phyloP scores from a whole-genome alignment of 352 stramenopile genomes.

The Pythium angustatum region DNA sequence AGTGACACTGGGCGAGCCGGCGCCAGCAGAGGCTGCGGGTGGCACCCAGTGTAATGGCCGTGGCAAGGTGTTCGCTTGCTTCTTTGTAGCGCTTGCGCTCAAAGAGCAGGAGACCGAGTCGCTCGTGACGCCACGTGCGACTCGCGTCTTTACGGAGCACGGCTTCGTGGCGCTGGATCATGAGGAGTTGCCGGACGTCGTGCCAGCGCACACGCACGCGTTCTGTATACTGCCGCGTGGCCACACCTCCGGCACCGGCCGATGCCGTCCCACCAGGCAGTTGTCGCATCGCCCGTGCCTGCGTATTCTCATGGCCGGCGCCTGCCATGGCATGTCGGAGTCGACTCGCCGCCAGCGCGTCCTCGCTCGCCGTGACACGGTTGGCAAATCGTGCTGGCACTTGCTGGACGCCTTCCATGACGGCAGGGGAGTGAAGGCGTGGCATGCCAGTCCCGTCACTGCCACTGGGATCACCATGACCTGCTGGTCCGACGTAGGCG shows the following conservation, averaged over 20 bases:
- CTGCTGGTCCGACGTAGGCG: background rate
- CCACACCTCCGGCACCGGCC: too few species aligned
- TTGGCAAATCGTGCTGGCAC: conserved; percentile 17
- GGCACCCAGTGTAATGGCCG: conserved; percentile 51
- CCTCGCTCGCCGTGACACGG: background rate
- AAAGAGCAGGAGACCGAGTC: conserved; percentile 59
- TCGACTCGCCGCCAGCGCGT: background rate
- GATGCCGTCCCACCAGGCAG: background rate
- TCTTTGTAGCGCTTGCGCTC: conserved; percentile 38
- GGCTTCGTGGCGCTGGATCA: conserved; percentile 59
- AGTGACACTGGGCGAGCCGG: conserved; percentile 58
- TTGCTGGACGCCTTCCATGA: conserved; percentile 22
- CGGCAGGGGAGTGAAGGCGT: background rate
- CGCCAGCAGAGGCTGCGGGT: conserved; percentile 51
- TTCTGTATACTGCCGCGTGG: background rate
- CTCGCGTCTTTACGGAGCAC: conserved; percentile 59
- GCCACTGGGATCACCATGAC: background rate
- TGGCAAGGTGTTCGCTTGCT: conserved; percentile 46
- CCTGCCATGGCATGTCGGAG: background rate
- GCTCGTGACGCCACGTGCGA: conserved; percentile 65
- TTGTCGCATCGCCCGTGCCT: background rate
- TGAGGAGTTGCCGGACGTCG: conserved; percentile 41
- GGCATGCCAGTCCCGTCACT: too few species aligned
- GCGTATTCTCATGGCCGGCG: background rate
- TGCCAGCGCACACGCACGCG: conserved; percentile 39